Evolutionary conservation across 2,329 filamentous ascomycete genomes (phyloP).

Genomic region (Fusarium fujikuroi): DNA sequence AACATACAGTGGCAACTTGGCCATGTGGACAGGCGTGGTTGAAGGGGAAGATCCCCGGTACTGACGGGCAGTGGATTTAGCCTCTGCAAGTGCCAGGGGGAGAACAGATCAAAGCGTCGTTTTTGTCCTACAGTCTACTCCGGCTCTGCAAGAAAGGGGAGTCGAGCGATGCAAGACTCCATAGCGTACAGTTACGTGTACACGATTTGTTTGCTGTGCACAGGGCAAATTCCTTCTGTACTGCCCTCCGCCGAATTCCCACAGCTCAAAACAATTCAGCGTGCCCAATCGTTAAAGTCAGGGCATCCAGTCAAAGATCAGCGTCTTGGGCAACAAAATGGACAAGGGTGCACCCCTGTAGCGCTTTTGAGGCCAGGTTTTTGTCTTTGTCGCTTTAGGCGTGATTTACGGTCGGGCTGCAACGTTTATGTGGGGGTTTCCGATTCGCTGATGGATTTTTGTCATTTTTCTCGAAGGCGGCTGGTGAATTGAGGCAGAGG

Average conservation of each 20-base stretch:
- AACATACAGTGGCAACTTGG: slow-evolving; percentile 27
- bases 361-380: slow-evolving; percentile 36
- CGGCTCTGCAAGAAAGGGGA: slow-evolving; percentile 26
- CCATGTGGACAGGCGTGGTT: slow-evolving; percentile 39
- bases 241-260: not conserved
- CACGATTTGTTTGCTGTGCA: slow-evolving; percentile 9
- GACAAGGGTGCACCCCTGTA: slow-evolving; percentile 13
- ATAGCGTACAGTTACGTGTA: slow-evolving; percentile 28
- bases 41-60: slow-evolving; percentile 23
- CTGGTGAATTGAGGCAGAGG: slow-evolving; percentile 7
- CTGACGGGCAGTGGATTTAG: slow-evolving; percentile 14
- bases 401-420: slow-evolving; percentile 35
- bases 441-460: slow-evolving; percentile 28
- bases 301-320: slow-evolving; percentile 37
- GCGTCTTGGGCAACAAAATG: slow-evolving; percentile 12
- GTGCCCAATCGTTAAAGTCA: slow-evolving; percentile 37
- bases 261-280: slow-evolving; percentile 1
- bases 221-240: not conserved
- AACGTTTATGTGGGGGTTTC: slow-evolving; percentile 40
- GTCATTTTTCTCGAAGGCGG: slow-evolving; percentile 13
- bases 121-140: not conserved
- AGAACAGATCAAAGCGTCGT: slow-evolving; percentile 9
- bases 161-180: slow-evolving; percentile 24
- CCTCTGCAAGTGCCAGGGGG: slow-evolving; percentile 24
- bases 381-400: slow-evolving; percentile 12